Evolutionary conservation across 495 filamentous ascomycete genomes (phyloP), one percentile per base, ranked within the genome.

Genomic region (Neurospora sp.): DNA sequence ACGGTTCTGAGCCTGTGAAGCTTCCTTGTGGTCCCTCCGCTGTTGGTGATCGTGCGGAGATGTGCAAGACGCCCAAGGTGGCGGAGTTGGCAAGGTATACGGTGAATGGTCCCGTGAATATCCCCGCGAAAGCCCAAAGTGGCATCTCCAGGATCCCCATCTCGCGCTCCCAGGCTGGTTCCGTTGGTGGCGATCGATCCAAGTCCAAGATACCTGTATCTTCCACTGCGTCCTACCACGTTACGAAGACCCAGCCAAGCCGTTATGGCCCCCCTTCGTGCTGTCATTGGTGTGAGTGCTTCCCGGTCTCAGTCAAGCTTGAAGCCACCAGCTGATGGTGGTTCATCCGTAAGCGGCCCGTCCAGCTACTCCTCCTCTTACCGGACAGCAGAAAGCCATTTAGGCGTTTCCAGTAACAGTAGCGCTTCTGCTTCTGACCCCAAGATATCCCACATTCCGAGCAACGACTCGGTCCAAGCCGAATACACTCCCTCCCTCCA

Each of bases 21-120:
- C 11, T 0, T 28, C 4, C 0, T 15, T 31, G 24, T 59, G 24
- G 43, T 17, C 48, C 48, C 11, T 28, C 45, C n/a, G 19, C 19
- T 2, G 0, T 5, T 11, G 8, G 10, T 21, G n/a, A 11, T 24
- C n/a, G 43, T 2, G n/a, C 0, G n/a, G 4, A 1, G n/a, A 0
- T 21, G 9, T 48, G n/a, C 4, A 48, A 24, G 43, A 21, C 11
- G 5, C 31, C 48, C 0, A 59, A 31, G 21, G n/a, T 48, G n/a
- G 4, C 9, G 43, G 9, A 48, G n/a, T 13, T 48, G 43, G 5
- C 43, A 0, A 0, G 2, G 9, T 48, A 21, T 5, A 48, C 43
- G 43, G 10, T 48, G 2, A 48, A 48, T 11, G 0, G 4, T 0
- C 4, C 43, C n/a, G 43, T n/a, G 2, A 9, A n/a, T n/a, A n/a